Base-by-base conservation (phyloP, 495 filamentous ascomycete genomes). In the Trichocladium antarcticum region DNA sequence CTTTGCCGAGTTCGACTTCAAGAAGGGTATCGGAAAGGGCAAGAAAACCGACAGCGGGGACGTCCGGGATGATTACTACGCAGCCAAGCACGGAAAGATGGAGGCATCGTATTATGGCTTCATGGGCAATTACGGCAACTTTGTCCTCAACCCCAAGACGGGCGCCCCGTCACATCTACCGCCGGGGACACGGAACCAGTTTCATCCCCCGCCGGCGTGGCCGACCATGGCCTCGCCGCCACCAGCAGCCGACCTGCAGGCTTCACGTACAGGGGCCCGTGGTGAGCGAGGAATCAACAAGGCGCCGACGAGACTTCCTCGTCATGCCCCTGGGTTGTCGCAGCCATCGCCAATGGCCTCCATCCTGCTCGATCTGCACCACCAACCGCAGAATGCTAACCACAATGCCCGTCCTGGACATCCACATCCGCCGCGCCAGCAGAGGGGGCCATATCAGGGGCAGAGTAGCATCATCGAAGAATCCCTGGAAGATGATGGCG, bases 1-100 rank as follows among this genome's bases (percentile, higher is more conserved):
- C 12, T 96, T 95, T 67, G 92, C 89, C 16, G 87, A 95, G n/a
- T 98, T 98, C 55, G 85, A 95, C 54, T 98, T 97, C 72, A 86
- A 95, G 63, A 89, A 84, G 57, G 85, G 81, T 21, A 69, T 76
- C 15, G 81, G 82, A 48, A 79, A 72, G 44, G 70, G 69, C 17
- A 42, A 37, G 20, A 54, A 59, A 37, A 43, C 57, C 24, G 69
- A 67, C 45, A 38, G 9, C 15, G 55, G 49, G 28, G 89, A 86
- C 59, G 75, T 85, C 7, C 81, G 90, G 3, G 85, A 89, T 22
- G 89, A 96, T 53, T 96, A 96, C 64, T 97, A 89, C 59, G 80
- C 86, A 3, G 85, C 88, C 42, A 96, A 95, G 59, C 87, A 97
- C 57, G 86, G 87, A 52, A 98, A 98, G 73, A 95, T 98, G 89